A percentile compares a stretch with the other conserved stretches of the same genome.
Conservation (phyloP, 1,284 basidiomycete genomes). For the Cutaneotrichosporon cavernicola region DNA sequence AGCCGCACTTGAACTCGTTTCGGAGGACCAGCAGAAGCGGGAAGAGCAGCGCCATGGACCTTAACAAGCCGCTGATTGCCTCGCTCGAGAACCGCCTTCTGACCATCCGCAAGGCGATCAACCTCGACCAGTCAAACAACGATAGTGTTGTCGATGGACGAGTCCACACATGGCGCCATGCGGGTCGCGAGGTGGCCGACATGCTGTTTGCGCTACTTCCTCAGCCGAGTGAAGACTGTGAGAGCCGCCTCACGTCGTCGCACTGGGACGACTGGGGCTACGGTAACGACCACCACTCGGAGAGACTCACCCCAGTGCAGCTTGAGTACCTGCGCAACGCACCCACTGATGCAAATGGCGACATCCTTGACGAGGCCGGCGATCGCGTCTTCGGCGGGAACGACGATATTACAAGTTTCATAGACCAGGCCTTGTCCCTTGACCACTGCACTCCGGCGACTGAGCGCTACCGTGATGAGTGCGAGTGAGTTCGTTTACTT, state of each 20-base stretch:
- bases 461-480: neutral
- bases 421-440: neutral
- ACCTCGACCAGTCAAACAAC: slow-evolving; percentile 27
- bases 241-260: neutral
- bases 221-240: slow-evolving; percentile 19
- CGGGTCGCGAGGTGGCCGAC: slow-evolving; percentile 46
- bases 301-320: slow-evolving; percentile 23
- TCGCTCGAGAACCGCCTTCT: slow-evolving; percentile 35
- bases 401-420: slow-evolving; percentile 1
- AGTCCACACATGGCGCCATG: slow-evolving; percentile 40
- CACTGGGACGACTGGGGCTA: slow-evolving; percentile 6
- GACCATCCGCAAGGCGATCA: slow-evolving; percentile 36
- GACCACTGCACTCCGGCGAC: too few relatives aligned
- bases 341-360: slow-evolving; percentile 30
- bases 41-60: slow-evolving; percentile 4
- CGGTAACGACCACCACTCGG: neutral
- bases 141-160: slow-evolving; percentile 35
- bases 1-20: neutral
- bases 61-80: slow-evolving; percentile 17
- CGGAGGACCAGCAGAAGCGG: neutral
- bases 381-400: slow-evolving; percentile 26
- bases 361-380: slow-evolving; percentile 37
- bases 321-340: slow-evolving; percentile 24
- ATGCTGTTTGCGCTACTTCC: slow-evolving; percentile 37
- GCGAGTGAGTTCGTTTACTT: neutral